A percentile compares a stretch with the other conserved stretches of the same genome.
These are phyloP conservation scores for Ilyonectria robusta DNA, from an alignment of 2,329 filamentous ascomycete genomes.

Conservation along the genomic window DNA sequence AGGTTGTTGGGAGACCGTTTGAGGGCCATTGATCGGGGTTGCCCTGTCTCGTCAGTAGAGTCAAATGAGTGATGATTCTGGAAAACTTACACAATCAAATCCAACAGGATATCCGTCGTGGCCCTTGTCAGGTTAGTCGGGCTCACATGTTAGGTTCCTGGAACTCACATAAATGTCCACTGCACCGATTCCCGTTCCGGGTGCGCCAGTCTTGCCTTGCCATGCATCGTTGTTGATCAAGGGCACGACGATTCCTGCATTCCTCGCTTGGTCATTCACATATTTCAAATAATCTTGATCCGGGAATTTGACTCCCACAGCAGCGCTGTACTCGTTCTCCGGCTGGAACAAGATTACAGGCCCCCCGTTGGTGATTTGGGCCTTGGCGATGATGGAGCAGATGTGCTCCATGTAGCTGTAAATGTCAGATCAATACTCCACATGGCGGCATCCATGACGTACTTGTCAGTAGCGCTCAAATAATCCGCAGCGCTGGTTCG, in stretches of 20 bases:
- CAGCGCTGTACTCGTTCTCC: constrained; percentile 83
- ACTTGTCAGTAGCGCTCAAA: constrained; percentile 77
- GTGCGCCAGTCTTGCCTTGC: constrained; percentile 73
- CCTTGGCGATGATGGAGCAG: constrained; percentile 76
- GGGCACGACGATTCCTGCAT: constrained; percentile 80
- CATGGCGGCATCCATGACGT: constrained; percentile 38
- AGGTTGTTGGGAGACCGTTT: constrained; percentile 58
- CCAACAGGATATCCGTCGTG: constrained; percentile 75
- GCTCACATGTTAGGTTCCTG: rapidly evolving
- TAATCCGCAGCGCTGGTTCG: constrained; percentile 75
- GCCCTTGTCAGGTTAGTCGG: constrained; percentile 51
- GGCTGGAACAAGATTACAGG: constrained; percentile 85
- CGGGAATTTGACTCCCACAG: constrained; percentile 68
- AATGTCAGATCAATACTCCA: not conserved
- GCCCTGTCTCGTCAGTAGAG: constrained; percentile 40
- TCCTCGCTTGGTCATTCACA: constrained; percentile 76
- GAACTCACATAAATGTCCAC: constrained; percentile 69
- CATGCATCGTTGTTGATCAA: constrained; percentile 82
- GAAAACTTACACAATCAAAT: constrained; percentile 64
- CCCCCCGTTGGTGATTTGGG: constrained; percentile 86
- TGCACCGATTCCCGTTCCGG: constrained; percentile 69
- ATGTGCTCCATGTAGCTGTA: constrained; percentile 68
- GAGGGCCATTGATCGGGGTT: constrained; percentile 63
- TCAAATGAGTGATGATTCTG: rapidly evolving
- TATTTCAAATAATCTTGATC: constrained; percentile 79